Evolutionary conservation across 228 moss, liverwort and hornwort genomes (phyloP).

Genomic region (Sphagnum magellanicum): DNA sequence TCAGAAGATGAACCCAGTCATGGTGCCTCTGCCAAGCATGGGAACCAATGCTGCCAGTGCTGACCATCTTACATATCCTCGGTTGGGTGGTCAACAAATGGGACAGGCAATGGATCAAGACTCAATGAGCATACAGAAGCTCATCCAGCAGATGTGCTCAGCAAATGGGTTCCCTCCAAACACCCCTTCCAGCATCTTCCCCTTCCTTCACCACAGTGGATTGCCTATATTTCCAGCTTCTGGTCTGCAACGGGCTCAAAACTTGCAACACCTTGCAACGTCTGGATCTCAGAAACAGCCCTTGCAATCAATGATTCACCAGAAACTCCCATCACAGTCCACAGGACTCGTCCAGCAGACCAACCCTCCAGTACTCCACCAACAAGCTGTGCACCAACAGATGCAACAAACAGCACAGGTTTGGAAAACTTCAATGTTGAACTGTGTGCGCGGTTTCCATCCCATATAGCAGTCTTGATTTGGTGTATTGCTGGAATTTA

Average conservation of each 20-base stretch:
- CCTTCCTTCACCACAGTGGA: constrained; percentile 63
- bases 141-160: constrained; percentile 77
- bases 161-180: constrained; percentile 65
- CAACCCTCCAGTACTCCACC: constrained; percentile 23
- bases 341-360: neutral
- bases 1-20: constrained; percentile 54
- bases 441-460: no score
- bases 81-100: constrained; percentile 50
- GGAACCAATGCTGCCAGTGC: constrained; percentile 34
- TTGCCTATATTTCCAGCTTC: constrained; percentile 44
- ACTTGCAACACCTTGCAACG: constrained; percentile 61
- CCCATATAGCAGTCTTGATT: no score
- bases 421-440: neutral
- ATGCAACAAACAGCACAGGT: constrained; percentile 49
- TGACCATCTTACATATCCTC: constrained; percentile 57
- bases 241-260: constrained; percentile 51
- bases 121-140: constrained; percentile 66
- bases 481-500: no score
- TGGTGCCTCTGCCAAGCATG: constrained; percentile 37
- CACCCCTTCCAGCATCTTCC: constrained; percentile 51
- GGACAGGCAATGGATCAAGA: constrained; percentile 48
- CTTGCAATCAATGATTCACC: no score
- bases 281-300: constrained; percentile 35
- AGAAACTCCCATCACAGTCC: neutral
- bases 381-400: constrained; percentile 39